These are phyloP conservation scores for Selaginella tamariscina DNA, from an alignment of 75 land plant genomes.

Conservation along the genomic window DNA sequence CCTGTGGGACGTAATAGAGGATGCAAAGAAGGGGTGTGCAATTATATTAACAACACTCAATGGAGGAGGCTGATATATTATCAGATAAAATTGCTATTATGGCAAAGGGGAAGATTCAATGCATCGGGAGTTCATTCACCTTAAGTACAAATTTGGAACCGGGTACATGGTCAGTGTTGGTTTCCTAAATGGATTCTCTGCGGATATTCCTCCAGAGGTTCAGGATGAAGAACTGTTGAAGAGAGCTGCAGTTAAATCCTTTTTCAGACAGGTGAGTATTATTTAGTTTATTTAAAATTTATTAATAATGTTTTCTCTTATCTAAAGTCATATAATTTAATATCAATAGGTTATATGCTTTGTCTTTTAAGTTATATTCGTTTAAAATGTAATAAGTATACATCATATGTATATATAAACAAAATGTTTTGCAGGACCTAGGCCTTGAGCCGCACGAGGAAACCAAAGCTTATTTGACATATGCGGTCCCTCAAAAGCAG, in stretches of 20 bases:
- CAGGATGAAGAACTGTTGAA: not conserved
- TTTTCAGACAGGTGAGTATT: not conserved
- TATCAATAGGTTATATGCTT: no score
- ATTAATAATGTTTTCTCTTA: no score
- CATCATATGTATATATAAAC: no score
- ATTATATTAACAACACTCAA: constrained; percentile 29
- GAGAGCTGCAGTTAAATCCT: constrained; percentile 6
- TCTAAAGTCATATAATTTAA: no score
- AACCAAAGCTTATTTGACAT: constrained; percentile 66
- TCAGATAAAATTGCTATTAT: constrained; percentile 27
- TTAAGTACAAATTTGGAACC: constrained; percentile 23
- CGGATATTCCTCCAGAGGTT: constrained; percentile 7
- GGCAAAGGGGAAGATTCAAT: constrained; percentile 20
- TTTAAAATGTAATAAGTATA: no score
- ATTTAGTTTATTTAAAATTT: no score
- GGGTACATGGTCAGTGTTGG: constrained; percentile 21
- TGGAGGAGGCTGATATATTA: constrained; percentile 30
- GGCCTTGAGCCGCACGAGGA: constrained; percentile 64
- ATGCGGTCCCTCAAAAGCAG: constrained; percentile 74
- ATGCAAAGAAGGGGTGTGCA: constrained; percentile 18
- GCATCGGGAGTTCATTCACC: constrained; percentile 23
- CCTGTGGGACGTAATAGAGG: constrained; percentile 27
- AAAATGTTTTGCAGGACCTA: constrained; percentile 42
- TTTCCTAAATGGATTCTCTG: constrained; percentile 17
- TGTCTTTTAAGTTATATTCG: no score